These are phyloP conservation scores for Ceratocystis colombiana DNA, from an alignment of 2,329 filamentous ascomycete species.

Conservation along the genomic window DNA sequence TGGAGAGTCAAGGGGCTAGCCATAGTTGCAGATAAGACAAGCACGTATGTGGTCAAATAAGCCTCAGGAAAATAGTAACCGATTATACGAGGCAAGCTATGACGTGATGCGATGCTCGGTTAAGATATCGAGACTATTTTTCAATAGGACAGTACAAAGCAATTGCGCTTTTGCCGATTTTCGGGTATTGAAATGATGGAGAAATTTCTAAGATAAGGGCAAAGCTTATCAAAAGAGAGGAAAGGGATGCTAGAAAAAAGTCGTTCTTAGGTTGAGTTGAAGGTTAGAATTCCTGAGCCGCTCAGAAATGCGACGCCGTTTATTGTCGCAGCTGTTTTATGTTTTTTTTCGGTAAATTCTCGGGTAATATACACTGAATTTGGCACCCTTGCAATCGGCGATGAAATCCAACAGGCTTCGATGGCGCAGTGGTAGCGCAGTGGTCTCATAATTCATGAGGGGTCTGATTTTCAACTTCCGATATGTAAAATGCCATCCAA, in stretches of 20 bases:
- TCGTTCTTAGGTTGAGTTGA: background rate
- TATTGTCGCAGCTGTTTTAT: background rate
- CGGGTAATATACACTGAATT: background rate
- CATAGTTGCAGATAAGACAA: background rate
- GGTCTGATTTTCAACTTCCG: constrained; percentile 25
- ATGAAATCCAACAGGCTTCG: constrained; percentile 24
- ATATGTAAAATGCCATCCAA: constrained; percentile 26
- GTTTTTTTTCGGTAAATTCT: background rate
- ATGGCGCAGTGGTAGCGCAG: constrained; percentile 26
- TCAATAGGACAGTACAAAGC: background rate
- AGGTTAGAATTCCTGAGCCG: background rate
- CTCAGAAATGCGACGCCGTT: background rate
- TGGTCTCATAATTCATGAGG: constrained; percentile 26
- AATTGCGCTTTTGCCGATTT: background rate
- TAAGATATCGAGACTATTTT: background rate
- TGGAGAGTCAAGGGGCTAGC: constrained; percentile 38
- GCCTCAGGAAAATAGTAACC: too few relatives aligned
- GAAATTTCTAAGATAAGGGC: too few relatives aligned
- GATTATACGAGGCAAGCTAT: background rate
- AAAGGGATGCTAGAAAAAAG: background rate
- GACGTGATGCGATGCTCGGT: background rate
- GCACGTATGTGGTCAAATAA: background rate
- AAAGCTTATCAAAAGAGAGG: background rate
- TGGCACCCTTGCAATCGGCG: background rate
- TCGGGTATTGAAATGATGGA: too few relatives aligned